Evolutionary conservation across 1,284 basidiomycete species (phyloP), one percentile per base, ranked within the genome.

Genomic region (Wolfiporia cocos): DNA sequence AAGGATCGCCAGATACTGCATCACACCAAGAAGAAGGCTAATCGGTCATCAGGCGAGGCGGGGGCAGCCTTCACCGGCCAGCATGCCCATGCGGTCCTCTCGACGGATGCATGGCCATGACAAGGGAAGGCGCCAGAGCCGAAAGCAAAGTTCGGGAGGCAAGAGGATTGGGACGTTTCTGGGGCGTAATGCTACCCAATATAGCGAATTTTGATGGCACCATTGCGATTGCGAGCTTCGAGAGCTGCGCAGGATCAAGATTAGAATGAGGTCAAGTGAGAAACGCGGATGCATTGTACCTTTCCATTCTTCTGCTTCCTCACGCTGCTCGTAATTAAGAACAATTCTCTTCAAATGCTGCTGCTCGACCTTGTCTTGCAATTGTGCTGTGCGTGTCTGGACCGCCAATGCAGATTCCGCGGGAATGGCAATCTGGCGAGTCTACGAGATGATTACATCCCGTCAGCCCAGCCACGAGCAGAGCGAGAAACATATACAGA

Each of bases 301-400:
- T 73, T 78, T 86, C 50, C 84, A 52, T 53, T 88, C 86, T 57
- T 88, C 85, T 1, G 74, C 81, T 62, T 89, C 88, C 62, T 91
- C 88, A 22, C 83, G 81, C 52, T 90, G 86, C 56, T 90, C 88
- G 49, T 90, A 91, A 57, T 89, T 75, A 36, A 91, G 71, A 2
- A 94, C 94, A n/a, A 97, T 73, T 15, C 83, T 79, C 69, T 98
- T 98, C 51, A 98, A 68, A 49, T 96, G 90, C 61, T 97, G 91
- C 54, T 96, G 93, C 62, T 98, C 94, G 7, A 89, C 90, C 63
- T 86, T 89, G 64, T 93, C 91, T 57, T 92, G 89, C 49, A 90
- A 69, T 58, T 96, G 93, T 40, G 94, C 88, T 5, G 86, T 80
- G 24, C 86, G 81, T 2, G 92, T 93, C 52, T 96, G 91, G 39